These are phyloP conservation scores for Ogataea dorogensis DNA, from an alignment of 805 yeast species.

Conservation along the genomic window DNA sequence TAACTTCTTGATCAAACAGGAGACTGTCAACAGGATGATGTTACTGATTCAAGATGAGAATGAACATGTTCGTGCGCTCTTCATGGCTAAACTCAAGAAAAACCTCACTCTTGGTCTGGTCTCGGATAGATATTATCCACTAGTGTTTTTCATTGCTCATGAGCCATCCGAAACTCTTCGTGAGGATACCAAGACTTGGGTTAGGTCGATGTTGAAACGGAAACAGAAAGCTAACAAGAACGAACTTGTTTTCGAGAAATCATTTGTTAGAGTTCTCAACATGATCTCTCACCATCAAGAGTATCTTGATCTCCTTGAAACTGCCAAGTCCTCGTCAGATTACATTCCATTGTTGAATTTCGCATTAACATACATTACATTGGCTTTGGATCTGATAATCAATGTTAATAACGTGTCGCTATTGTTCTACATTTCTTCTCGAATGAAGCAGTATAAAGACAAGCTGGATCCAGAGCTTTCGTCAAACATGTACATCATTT, in stretches of 20 bases:
- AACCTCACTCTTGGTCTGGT: constrained; percentile 50
- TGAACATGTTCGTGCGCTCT: constrained; percentile 50
- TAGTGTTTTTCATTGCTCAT: constrained; percentile 70
- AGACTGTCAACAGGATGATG: constrained; percentile 50
- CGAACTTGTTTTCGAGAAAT: constrained; percentile 59
- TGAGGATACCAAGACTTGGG: constrained; percentile 63
- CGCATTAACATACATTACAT: constrained; percentile 58
- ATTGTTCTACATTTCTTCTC: constrained; percentile 70
- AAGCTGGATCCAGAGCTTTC: constrained; percentile 22
- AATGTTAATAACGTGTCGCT: constrained; percentile 67
- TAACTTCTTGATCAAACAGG: constrained; percentile 51
- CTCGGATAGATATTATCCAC: constrained; percentile 63
- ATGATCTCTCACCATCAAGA: constrained; percentile 74
- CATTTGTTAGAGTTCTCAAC: constrained; percentile 65
- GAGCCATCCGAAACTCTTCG: constrained; percentile 62
- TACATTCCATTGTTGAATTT: constrained; percentile 44
- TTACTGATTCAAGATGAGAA: constrained; percentile 68
- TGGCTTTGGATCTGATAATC: constrained; percentile 58
- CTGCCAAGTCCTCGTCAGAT: constrained; percentile 17
- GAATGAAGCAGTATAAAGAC: constrained; percentile 78
- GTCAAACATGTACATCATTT: constrained; percentile 55
- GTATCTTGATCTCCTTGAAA: constrained; percentile 42
- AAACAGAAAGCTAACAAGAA: constrained; percentile 28
- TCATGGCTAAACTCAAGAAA: constrained; percentile 50
- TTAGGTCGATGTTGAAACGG: constrained; percentile 53